Percentiles rank a stretch among this genome's conserved stretches.
phyloP scores from a whole-genome alignment of 2,329 filamentous ascomycete genomes.

The Annulohypoxylon truncatum region DNA sequence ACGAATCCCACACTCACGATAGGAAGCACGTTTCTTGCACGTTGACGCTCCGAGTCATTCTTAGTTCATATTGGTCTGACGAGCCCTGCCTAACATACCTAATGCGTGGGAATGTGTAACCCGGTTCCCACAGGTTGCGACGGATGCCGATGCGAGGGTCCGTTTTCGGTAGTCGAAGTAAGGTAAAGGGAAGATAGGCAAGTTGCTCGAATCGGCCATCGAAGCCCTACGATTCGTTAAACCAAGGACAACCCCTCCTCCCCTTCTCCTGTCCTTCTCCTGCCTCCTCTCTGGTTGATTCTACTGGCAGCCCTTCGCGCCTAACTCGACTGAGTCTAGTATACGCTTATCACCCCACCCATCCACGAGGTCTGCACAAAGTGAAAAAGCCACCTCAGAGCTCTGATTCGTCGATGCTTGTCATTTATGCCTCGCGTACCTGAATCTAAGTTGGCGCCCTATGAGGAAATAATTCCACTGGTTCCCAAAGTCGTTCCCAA shows the following conservation, averaged over 20 bases:
- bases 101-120: slow-evolving; percentile 32
- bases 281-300: background rate
- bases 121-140: slow-evolving; percentile 30
- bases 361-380: slow-evolving; percentile 29
- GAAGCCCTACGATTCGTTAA: slow-evolving; percentile 32
- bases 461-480: slow-evolving; percentile 22
- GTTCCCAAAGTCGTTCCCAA: slow-evolving; percentile 17
- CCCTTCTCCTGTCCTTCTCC: background rate
- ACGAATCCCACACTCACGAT: slow-evolving; percentile 40
- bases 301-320: slow-evolving; percentile 14
- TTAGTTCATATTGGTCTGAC: slow-evolving; percentile 31
- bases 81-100: slow-evolving; percentile 21
- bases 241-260: slow-evolving; percentile 32
- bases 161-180: slow-evolving; percentile 38
- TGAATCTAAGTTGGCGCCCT: slow-evolving; percentile 39
- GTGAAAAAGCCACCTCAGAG: slow-evolving; percentile 15
- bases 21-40: slow-evolving; percentile 42
- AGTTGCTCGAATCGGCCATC: slow-evolving; percentile 22
- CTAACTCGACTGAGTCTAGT: slow-evolving; percentile 37
- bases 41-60: slow-evolving; percentile 28
- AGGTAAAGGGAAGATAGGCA: slow-evolving; percentile 11
- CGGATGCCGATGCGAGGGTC: slow-evolving; percentile 34
- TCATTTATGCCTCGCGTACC: slow-evolving; percentile 40
- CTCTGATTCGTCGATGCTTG: slow-evolving; percentile 32
- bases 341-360: slow-evolving; percentile 32